Conservation (phyloP, 352 stramenopile genomes). For the Globisporangium rhizosaccharum region DNA sequence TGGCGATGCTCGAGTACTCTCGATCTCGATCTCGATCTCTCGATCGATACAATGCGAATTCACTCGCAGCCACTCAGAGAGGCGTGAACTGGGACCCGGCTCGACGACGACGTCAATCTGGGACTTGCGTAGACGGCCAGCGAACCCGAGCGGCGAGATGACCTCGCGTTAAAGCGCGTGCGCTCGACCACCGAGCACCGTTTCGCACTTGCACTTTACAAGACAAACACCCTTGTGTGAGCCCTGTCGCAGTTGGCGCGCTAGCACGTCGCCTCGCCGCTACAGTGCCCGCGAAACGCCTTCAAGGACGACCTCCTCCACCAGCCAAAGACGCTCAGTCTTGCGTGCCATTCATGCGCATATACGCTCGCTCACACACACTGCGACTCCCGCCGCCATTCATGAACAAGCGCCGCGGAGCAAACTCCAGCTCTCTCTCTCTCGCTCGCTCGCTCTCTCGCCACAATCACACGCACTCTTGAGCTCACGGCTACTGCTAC, state of each 20-base stretch:
- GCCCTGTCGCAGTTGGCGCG: not conserved
- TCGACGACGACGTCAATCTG: no score
- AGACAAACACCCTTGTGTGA: not conserved
- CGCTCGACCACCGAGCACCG: no score
- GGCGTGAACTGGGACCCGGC: no score
- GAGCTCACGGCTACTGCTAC: not conserved
- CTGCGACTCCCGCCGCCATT: not conserved
- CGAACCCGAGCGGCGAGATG: no score
- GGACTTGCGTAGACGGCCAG: no score
- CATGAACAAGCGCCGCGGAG: not conserved
- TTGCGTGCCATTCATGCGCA: not conserved
- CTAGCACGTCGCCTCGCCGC: not conserved
- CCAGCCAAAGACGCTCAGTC: no score
- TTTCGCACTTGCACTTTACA: not conserved
- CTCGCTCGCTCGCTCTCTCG: not conserved
- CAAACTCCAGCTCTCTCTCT: not conserved
- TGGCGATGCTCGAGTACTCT: no score
- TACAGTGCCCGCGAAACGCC: not conserved
- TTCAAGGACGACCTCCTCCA: not conserved
- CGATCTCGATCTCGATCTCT: no score
- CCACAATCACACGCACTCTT: not conserved
- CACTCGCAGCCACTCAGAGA: no score
- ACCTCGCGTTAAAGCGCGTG: no score
- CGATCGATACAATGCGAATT: no score
- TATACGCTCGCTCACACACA: not conserved